These are phyloP conservation scores for Coleophoma cylindrospora DNA, from an alignment of 2,329 filamentous ascomycete species.

Conservation along the genomic window DNA sequence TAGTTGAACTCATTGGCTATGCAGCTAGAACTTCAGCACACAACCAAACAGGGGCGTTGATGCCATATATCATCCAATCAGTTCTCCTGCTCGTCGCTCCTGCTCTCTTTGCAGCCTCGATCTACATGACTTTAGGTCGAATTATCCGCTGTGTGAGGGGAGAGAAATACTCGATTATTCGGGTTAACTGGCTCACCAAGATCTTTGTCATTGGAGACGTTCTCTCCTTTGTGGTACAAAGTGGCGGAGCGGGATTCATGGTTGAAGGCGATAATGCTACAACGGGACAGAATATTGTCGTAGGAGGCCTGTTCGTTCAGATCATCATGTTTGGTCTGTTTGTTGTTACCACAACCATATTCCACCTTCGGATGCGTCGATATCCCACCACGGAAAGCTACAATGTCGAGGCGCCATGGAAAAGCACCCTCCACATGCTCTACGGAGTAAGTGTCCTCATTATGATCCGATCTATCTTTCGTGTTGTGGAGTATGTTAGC, in stretches of 20 bases:
- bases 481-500: slow-evolving; percentile 37
- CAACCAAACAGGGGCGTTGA: slow-evolving; percentile 12
- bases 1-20: slow-evolving; percentile 32
- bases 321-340: slow-evolving; percentile 44
- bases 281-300: slow-evolving; percentile 34
- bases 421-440: slow-evolving; percentile 31
- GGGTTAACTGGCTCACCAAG: slow-evolving; percentile 25
- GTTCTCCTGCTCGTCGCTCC: slow-evolving; percentile 29
- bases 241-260: slow-evolving; percentile 21
- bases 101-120: slow-evolving; percentile 25
- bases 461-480: slow-evolving; percentile 36
- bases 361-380: slow-evolving; percentile 33
- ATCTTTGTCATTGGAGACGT: slow-evolving; percentile 28
- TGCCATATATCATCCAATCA: slow-evolving; percentile 26
- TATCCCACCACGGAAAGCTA: slow-evolving; percentile 15
- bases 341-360: slow-evolving; percentile 32
- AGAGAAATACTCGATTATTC: slow-evolving; percentile 29
- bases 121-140: slow-evolving; percentile 21
- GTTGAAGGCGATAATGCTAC: slow-evolving; percentile 10
- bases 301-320: slow-evolving; percentile 42
- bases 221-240: slow-evolving; percentile 35
- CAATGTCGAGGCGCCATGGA: slow-evolving; percentile 13
- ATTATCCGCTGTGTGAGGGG: slow-evolving; percentile 25
- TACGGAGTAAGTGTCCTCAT: slow-evolving; percentile 36
- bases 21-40: slow-evolving; percentile 16